Percentiles rank a stretch among this genome's conserved stretches.
Conservation (phyloP, 2,329 filamentous ascomycete species). For the Eutypella sp. region DNA sequence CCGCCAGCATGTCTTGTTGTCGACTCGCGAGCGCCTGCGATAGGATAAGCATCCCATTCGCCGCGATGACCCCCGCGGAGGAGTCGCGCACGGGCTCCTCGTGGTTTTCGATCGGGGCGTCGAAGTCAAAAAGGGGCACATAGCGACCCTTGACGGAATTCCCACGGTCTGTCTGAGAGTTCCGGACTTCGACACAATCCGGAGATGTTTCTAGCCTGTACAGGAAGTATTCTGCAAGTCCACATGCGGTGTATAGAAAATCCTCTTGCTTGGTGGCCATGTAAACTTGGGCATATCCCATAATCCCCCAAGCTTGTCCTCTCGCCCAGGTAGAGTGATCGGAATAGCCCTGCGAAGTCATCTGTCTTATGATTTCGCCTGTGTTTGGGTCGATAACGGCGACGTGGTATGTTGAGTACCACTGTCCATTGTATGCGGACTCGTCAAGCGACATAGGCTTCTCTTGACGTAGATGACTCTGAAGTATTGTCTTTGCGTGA, state of each 20-base stretch:
- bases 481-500: conserved; percentile 35
- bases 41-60: conserved; percentile 23
- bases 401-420: conserved; percentile 39
- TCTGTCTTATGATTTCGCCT: conserved; percentile 36
- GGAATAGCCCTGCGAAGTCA: conserved; percentile 42
- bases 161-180: not conserved
- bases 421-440: conserved; percentile 13
- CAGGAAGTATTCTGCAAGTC: conserved; percentile 44
- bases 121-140: conserved; percentile 41
- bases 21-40: conserved; percentile 12
- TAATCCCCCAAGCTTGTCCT: conserved; percentile 45
- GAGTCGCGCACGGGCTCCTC: conserved; percentile 27
- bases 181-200: conserved; percentile 20
- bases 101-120: conserved; percentile 35
- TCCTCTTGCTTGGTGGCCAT: conserved; percentile 38
- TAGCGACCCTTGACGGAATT: conserved; percentile 9
- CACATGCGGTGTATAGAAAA: conserved; percentile 39
- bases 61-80: conserved; percentile 24
- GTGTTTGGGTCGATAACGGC: conserved; percentile 40
- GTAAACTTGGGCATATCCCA: conserved; percentile 45
- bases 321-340: conserved; percentile 43
- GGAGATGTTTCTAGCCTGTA: conserved; percentile 27
- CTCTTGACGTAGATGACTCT: conserved; percentile 35
- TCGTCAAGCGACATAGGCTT: conserved; percentile 1
- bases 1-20: conserved; percentile 1